Evolutionary conservation across 495 filamentous ascomycete genomes (phyloP), one percentile per base, ranked within the genome.

Genomic region (Beverwykella pulmonaria): DNA sequence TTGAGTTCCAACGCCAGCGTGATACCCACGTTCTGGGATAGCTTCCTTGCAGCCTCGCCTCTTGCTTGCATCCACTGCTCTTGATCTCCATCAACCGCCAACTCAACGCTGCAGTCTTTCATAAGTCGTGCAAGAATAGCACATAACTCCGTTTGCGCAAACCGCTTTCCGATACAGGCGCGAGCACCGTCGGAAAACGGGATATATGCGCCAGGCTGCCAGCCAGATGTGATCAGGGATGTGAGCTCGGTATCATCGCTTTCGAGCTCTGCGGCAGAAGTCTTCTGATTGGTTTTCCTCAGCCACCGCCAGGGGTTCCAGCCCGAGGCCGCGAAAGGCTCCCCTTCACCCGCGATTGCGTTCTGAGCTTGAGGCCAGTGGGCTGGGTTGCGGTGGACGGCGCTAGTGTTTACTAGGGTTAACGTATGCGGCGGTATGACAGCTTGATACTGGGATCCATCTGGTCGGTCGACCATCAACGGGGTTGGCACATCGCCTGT

Each of bases 241-340:
- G 15, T 47, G 15, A 47, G 44, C 20, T 47, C 44, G 30, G 30
- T 48, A 5, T 15, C 19, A 22, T 53, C 25, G 49, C 49, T 53
- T 22, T 27, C 20, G 22, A 29, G 19, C 19, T 23, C 49, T 14
- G 10, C 49, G 27, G 10, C 53, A 25, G 23, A 14, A 2, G 44
- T 47, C 15, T 17, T 47, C 6, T 56, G 10, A 23, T 15, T 23
- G 30, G n/a, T n/a, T 7, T 39, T 32, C 15, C 22, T 15, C 17
- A 56, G n/a, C 53, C 53, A 56, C 2, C 53, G 53, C 23, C 23
- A n/a, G 8, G 53, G 53, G 19, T 56, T 34, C 17, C 15, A 56
- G 30, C 17, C 9, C 30, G 53, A 56, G n/a, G 29, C 17, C 30
- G 53, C 17, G 30, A n/a, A 39, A 17, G 53, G 53, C 9, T 25